A percentile compares a stretch with the other conserved stretches of the same genome.
These are phyloP conservation scores for Colletotrichum orchidophilum DNA, from an alignment of 2,329 filamentous ascomycete species.

Conservation along the genomic window DNA sequence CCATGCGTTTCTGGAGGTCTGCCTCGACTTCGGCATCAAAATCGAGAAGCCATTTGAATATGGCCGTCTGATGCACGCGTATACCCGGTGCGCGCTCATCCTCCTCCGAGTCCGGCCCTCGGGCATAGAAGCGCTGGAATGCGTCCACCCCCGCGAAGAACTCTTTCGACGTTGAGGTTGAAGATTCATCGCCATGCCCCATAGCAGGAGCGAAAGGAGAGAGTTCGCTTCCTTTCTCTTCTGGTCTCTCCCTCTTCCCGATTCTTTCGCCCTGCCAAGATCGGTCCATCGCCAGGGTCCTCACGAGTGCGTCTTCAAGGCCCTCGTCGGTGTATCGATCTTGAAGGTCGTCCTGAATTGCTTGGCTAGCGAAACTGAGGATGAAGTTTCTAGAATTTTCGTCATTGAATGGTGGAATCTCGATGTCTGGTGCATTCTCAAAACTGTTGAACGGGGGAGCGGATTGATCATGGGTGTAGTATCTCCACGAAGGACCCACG, in stretches of 20 bases:
- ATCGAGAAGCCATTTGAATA: slow-evolving; percentile 19
- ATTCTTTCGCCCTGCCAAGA: slow-evolving; percentile 1
- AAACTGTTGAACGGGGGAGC: not conserved
- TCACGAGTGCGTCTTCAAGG: not conserved
- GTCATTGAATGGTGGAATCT: slow-evolving; percentile 11
- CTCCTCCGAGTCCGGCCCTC: slow-evolving; percentile 3
- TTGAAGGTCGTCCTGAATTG: not conserved
- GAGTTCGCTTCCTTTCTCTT: not conserved
- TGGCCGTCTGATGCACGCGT: slow-evolving; percentile 7
- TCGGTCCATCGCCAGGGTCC: slow-evolving; percentile 9
- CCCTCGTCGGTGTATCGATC: not conserved
- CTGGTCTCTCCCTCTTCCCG: not conserved
- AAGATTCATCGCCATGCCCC: not conserved
- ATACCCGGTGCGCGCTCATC: not conserved
- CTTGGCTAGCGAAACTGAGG: not conserved
- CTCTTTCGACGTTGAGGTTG: not conserved
- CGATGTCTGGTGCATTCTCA: not conserved
- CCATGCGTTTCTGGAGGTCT: slow-evolving; percentile 8
- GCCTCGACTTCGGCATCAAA: slow-evolving; percentile 8
- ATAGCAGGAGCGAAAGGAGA: too few species aligned
- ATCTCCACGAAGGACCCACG: slow-evolving; percentile 8
- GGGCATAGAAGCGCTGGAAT: slow-evolving; percentile 1
- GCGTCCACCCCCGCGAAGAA: slow-evolving; percentile 10
- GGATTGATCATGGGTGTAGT: not conserved
- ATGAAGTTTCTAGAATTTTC: slow-evolving; percentile 21